Evolutionary conservation across 352 stramenopile genomes (phyloP).

Genomic region (Aphanomyces cochlioides): DNA sequence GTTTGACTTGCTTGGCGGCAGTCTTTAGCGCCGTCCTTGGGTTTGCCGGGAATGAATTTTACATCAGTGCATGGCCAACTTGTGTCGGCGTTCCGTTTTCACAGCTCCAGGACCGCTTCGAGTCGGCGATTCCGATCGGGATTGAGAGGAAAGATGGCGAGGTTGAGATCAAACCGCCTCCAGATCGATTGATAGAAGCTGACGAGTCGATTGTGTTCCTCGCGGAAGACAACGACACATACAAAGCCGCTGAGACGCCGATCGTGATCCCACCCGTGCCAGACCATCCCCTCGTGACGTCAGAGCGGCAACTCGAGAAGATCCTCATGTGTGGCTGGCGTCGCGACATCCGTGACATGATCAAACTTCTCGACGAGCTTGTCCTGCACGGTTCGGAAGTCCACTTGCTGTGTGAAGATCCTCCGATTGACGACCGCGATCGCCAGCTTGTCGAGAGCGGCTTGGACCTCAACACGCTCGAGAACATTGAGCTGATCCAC

Average conservation of each 20-base stretch:
- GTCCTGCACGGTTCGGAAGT: conserved; percentile 62
- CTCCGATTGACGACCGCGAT: conserved; percentile 49
- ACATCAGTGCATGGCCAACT: conserved; percentile 82
- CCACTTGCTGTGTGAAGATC: conserved; percentile 80
- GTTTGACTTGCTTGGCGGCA: not conserved
- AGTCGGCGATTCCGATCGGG: conserved; percentile 72
- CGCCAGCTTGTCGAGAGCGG: conserved; percentile 61
- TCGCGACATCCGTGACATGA: conserved; percentile 87
- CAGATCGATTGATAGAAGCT: conserved; percentile 37
- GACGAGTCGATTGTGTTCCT: conserved; percentile 79
- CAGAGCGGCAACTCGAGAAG: conserved; percentile 41
- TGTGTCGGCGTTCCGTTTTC: conserved; percentile 63
- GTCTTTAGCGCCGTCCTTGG: conserved; percentile 51
- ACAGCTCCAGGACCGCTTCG: conserved; percentile 64
- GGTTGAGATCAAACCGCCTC: conserved; percentile 56
- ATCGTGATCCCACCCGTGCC: conserved; percentile 1
- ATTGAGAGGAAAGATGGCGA: conserved; percentile 59
- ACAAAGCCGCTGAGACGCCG: conserved; percentile 48
- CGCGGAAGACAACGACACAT: conserved; percentile 85
- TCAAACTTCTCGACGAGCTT: conserved; percentile 73
- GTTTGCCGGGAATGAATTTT: conserved; percentile 87
- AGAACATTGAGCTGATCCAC: conserved; percentile 62
- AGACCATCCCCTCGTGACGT: not conserved
- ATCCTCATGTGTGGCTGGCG: conserved; percentile 88
- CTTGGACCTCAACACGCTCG: conserved; percentile 46